Evolutionary conservation across 129 eudicot genomes (phyloP).

Genomic region (Cynara cardunculus): DNA sequence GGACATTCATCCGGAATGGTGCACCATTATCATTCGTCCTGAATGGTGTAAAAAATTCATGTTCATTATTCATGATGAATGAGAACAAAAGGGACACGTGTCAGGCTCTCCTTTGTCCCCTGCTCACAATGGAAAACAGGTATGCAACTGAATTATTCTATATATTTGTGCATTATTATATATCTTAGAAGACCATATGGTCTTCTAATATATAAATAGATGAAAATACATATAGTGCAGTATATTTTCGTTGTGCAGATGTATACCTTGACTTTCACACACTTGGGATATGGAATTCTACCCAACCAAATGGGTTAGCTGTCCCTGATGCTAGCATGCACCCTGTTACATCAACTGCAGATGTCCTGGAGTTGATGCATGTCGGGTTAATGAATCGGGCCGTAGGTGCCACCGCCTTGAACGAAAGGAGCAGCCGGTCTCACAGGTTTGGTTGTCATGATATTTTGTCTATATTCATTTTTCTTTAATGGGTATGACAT

Average conservation of each 20-base stretch:
- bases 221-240: too few relatives aligned
- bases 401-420: conserved; percentile 85
- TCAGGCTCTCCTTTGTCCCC: too few relatives aligned
- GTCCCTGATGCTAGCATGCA: conserved; percentile 97
- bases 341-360: conserved; percentile 65
- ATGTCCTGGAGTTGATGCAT: conserved; percentile 78
- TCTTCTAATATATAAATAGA: too few relatives aligned
- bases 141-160: too few relatives aligned
- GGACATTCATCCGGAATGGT: too few relatives aligned
- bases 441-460: conserved; percentile 53
- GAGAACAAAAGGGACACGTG: too few relatives aligned
- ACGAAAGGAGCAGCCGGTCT: conserved; percentile 93
- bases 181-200: too few relatives aligned
- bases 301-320: conserved; percentile 93
- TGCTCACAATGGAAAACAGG: too few relatives aligned
- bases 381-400: conserved; percentile 82
- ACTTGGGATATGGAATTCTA: conserved; percentile 76
- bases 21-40: too few relatives aligned
- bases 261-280: conserved; percentile 75
- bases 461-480: background rate
- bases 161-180: background rate
- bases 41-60: too few relatives aligned
- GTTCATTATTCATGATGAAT: too few relatives aligned
- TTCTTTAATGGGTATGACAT: background rate
- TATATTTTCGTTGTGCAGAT: background rate